phyloP scores from a whole-genome alignment of 2,329 filamentous ascomycete genomes.

The Talaromyces sp. region DNA sequence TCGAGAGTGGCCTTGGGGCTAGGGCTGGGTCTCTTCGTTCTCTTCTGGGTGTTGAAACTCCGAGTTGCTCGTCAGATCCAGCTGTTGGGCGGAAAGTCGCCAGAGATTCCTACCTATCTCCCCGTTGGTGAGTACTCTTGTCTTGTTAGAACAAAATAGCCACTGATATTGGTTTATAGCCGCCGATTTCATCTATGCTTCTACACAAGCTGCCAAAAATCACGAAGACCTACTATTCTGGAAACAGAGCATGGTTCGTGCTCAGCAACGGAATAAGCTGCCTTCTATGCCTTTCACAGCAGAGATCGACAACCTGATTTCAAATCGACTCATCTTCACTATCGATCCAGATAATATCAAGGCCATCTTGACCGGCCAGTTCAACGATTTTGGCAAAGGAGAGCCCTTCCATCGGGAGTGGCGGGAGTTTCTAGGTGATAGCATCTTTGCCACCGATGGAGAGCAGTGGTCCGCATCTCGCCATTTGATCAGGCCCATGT shows the following conservation, averaged over 20 bases:
- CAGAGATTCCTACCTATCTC: constrained; percentile 29
- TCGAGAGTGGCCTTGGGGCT: constrained; percentile 37
- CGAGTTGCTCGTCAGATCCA: constrained; percentile 27
- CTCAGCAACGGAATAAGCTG: constrained; percentile 24
- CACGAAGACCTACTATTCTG: constrained; percentile 61
- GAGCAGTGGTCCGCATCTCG: constrained; percentile 73
- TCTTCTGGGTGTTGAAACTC: constrained; percentile 33
- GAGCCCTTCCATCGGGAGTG: constrained; percentile 66
- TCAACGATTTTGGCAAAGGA: constrained; percentile 75
- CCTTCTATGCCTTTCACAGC: constrained; percentile 48
- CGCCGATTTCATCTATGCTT: constrained; percentile 58
- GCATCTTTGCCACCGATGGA: constrained; percentile 76
- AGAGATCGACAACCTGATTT: constrained; percentile 46
- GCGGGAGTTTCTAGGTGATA: constrained; percentile 52
- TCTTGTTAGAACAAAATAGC: too few relatives aligned
- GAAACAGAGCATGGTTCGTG: constrained; percentile 46
- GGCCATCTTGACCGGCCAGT: constrained; percentile 71
- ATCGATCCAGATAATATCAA: constrained; percentile 78
- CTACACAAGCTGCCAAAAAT: constrained; percentile 48
- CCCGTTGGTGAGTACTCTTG: constrained; percentile 30
- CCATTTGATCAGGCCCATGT: constrained; percentile 82
- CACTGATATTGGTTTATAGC: constrained; percentile 42
- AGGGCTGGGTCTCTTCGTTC: constrained; percentile 34
- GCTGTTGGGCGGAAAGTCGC: constrained; percentile 33
- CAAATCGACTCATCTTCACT: constrained; percentile 51